These are phyloP conservation scores for Euptelea pleiosperma DNA, from an alignment of 164 flowering plant genomes.

Conservation along the genomic window DNA sequence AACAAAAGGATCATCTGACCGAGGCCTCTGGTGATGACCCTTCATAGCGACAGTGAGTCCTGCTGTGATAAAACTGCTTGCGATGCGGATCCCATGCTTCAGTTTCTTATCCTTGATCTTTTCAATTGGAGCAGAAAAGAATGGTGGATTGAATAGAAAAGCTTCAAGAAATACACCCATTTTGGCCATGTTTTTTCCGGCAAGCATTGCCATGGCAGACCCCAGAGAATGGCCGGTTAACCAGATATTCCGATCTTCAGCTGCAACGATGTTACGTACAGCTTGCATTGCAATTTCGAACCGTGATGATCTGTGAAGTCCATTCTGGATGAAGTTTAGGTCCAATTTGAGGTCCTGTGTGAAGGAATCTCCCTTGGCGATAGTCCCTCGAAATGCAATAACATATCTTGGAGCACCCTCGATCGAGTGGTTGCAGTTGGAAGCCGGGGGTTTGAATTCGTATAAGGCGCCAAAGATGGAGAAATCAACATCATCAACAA, in stretches of 20 bases:
- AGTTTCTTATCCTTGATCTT: slow-evolving; percentile 50
- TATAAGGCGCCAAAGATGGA: slow-evolving; percentile 77
- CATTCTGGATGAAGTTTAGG: slow-evolving; percentile 45
- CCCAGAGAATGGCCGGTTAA: slow-evolving; percentile 85
- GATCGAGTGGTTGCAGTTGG: slow-evolving; percentile 7
- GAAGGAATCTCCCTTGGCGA: slow-evolving; percentile 51
- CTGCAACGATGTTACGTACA: slow-evolving; percentile 45
- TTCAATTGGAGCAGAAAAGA: slow-evolving; percentile 60
- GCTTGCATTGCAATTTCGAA: slow-evolving; percentile 59
- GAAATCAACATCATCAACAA: slow-evolving; percentile 61
- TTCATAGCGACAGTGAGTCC: slow-evolving; percentile 48
- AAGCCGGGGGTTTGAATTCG: too few relatives aligned
- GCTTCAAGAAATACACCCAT: slow-evolving; percentile 47
- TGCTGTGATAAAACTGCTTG: slow-evolving; percentile 57
- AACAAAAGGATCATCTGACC: slow-evolving; percentile 38
- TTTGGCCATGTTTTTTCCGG: slow-evolving; percentile 72
- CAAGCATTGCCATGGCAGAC: slow-evolving; percentile 69
- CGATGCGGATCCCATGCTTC: slow-evolving; percentile 59
- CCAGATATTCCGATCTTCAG: slow-evolving; percentile 48
- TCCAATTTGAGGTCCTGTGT: slow-evolving; percentile 60
- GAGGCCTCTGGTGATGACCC: slow-evolving; percentile 12
- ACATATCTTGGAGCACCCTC: slow-evolving; percentile 42
- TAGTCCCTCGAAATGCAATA: too few relatives aligned
- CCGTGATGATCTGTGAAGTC: slow-evolving; percentile 59
- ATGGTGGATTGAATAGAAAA: slow-evolving; percentile 81